phyloP scores from a whole-genome alignment of 2,329 filamentous ascomycete species.

The Aspergillus japonicus region DNA sequence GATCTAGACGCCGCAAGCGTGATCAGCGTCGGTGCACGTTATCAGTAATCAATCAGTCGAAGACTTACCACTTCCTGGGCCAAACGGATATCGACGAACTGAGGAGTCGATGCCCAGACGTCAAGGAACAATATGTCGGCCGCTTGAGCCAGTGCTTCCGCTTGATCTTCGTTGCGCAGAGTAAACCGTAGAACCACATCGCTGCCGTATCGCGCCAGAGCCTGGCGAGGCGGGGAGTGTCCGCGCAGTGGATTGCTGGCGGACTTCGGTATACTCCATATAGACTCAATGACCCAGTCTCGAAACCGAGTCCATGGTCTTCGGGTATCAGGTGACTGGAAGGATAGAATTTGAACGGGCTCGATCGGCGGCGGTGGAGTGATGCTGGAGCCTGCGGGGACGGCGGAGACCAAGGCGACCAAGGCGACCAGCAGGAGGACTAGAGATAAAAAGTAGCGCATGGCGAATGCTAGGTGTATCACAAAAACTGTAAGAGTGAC shows the following conservation, averaged over 20 bases:
- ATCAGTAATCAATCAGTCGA: background rate
- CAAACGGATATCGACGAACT: conserved; percentile 82
- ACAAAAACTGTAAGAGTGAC: background rate
- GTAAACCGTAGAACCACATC: conserved; percentile 91
- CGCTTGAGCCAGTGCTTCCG: conserved; percentile 69
- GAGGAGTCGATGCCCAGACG: conserved; percentile 79
- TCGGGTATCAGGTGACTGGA: conserved; percentile 29
- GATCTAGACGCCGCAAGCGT: conserved; percentile 43
- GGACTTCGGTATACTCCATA: conserved; percentile 42
- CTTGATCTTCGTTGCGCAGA: conserved; percentile 67
- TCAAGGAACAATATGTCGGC: conserved; percentile 77
- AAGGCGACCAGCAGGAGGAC: conserved; percentile 20
- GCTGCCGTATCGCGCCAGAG: conserved; percentile 62
- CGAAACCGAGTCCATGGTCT: conserved; percentile 42
- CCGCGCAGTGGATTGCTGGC: conserved; percentile 22
- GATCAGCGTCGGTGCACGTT: background rate
- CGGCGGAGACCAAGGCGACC: conserved; percentile 25
- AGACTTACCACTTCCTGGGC: conserved; percentile 67
- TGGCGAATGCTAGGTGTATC: conserved; percentile 4
- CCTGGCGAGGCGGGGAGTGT: conserved; percentile 35
- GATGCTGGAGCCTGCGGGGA: conserved; percentile 40
- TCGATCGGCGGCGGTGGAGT: conserved; percentile 33
- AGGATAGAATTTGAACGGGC: conserved; percentile 28
- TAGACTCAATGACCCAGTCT: conserved; percentile 43
- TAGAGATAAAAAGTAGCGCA: conserved; percentile 18